These are phyloP conservation scores for Cryphonectria naterciae DNA, from an alignment of 2,329 filamentous ascomycete species.

Conservation along the genomic window DNA sequence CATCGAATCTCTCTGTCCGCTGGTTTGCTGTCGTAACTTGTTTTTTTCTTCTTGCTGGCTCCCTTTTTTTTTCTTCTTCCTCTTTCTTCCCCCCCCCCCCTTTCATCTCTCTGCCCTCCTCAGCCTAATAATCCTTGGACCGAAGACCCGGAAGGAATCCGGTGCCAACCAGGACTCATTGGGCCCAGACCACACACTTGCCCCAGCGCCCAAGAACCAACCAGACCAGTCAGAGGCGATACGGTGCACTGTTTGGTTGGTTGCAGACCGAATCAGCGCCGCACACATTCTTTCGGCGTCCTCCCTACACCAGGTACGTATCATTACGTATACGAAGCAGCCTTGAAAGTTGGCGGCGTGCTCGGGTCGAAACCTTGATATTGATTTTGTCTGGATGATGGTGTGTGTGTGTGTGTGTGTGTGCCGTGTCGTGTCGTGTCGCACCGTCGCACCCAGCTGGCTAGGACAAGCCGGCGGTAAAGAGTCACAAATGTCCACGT, in stretches of 20 bases:
- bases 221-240: conserved; percentile 12
- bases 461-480: conserved; percentile 23
- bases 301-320: not conserved
- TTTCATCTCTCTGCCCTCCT: too few relatives aligned
- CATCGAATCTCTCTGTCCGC: not conserved
- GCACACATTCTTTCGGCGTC: conserved; percentile 15
- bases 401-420: not conserved
- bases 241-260: conserved; percentile 20
- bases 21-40: not conserved
- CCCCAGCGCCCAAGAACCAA: conserved; percentile 15
- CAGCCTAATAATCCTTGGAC: conserved; percentile 16
- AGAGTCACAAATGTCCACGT: not conserved
- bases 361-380: not conserved
- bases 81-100: too few relatives aligned
- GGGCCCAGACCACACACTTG: conserved; percentile 4
- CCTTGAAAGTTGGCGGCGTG: not conserved
- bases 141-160: not conserved
- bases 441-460: not conserved
- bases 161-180: not conserved
- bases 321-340: conserved; percentile 4
- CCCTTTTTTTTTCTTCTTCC: not conserved
- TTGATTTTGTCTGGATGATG: not conserved
- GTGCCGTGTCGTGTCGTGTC: not conserved
- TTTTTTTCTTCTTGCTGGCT: too few relatives aligned
- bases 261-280: conserved; percentile 16